These are phyloP conservation scores for Colletotrichum shisoi DNA, from an alignment of 2,329 filamentous ascomycete genomes.

Conservation along the genomic window DNA sequence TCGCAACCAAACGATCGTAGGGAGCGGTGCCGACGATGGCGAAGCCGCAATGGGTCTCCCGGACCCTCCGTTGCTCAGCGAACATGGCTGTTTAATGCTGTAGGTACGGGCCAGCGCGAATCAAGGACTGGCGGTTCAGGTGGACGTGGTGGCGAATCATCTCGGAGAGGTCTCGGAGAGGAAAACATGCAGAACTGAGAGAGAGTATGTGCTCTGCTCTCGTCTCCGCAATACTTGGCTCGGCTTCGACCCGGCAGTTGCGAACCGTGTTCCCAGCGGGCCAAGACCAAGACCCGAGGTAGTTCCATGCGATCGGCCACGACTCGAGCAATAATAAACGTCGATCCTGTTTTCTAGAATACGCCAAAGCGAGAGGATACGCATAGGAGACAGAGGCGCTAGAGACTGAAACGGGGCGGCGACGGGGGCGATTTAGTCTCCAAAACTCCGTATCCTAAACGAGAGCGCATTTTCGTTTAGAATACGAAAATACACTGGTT, in stretches of 20 bases:
- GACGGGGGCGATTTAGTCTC: neutral
- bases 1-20: constrained; percentile 43
- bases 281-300: neutral
- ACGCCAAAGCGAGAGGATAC: no score
- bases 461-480: constrained; percentile 13
- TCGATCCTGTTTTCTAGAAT: neutral
- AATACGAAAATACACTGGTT: constrained; percentile 22
- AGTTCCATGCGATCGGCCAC: neutral
- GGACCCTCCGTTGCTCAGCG: neutral
- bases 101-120: neutral
- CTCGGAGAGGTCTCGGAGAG: neutral
- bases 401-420: constrained; percentile 1
- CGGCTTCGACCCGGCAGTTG: neutral
- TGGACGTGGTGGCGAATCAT: neutral
- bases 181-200: neutral
- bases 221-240: neutral
- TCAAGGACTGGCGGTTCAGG: neutral
- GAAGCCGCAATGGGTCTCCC: neutral
- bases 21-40: constrained; percentile 9
- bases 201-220: neutral
- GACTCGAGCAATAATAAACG: neutral
- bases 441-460: constrained; percentile 7
- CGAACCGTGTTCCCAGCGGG: neutral
- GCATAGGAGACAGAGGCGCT: no score
- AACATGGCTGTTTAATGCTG: neutral